These are phyloP conservation scores for Punica granatum DNA, from an alignment of 345 rosid species.

Conservation along the genomic window DNA sequence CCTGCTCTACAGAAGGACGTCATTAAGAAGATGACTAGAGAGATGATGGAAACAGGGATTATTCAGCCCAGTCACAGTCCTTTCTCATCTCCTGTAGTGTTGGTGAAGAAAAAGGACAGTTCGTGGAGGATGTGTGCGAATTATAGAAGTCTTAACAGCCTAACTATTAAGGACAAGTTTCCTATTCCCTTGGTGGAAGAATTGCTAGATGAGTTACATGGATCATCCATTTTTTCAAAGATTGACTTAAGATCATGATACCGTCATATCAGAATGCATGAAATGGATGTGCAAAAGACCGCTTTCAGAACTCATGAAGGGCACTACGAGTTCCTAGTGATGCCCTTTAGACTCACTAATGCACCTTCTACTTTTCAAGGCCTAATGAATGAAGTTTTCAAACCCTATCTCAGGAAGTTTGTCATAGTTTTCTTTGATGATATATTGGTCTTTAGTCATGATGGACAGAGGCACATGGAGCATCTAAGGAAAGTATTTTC, in stretches of 20 bases:
- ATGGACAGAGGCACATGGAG: neutral
- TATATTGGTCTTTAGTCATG: constrained; percentile 1
- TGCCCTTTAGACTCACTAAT: no score
- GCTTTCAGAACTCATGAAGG: constrained; percentile 2
- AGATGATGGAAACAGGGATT: neutral
- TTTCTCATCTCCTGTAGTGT: constrained; percentile 2
- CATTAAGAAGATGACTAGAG: neutral
- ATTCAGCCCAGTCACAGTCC: neutral
- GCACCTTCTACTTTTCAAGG: no score
- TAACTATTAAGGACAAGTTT: no score
- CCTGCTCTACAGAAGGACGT: constrained; percentile 5
- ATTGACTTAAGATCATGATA: constrained; percentile 6
- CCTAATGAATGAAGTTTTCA: no score
- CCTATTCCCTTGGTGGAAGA: no score
- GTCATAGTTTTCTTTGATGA: no score
- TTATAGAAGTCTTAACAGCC: no score
- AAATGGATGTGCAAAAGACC: constrained; percentile 1
- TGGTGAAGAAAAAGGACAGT: constrained; percentile 10
- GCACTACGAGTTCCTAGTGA: no score
- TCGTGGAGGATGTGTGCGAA: constrained; percentile 3
- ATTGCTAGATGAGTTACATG: no score
- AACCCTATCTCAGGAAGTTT: neutral
- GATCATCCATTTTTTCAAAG: constrained; percentile 6
- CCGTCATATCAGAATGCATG: constrained; percentile 6
- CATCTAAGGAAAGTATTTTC: neutral